Conservation (phyloP, 805 yeast genomes). For the Kregervanrija delftensis region DNA sequence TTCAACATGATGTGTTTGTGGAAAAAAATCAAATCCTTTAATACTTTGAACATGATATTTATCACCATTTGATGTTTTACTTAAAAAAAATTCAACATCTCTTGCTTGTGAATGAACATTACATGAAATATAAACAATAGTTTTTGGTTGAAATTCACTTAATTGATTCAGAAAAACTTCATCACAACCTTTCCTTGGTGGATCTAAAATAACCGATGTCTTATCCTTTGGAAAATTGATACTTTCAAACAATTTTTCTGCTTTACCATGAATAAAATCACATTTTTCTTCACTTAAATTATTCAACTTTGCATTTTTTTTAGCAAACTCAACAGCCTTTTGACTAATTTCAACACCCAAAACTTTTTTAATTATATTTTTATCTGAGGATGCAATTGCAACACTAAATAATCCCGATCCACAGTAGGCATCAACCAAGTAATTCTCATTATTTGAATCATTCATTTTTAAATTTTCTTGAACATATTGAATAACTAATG, state of each 20-base stretch:
- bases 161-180: conserved; percentile 79
- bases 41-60: conserved; percentile 71
- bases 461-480: conserved; percentile 52
- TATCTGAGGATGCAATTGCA: conserved; percentile 48
- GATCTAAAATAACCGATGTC: conserved; percentile 90
- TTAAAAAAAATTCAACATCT: conserved; percentile 78
- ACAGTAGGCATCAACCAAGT: conserved; percentile 90
- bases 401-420: conserved; percentile 93
- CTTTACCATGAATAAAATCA: conserved; percentile 82
- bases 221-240: conserved; percentile 67
- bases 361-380: conserved; percentile 66
- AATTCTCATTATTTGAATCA: conserved; percentile 33
- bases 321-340: conserved; percentile 85
- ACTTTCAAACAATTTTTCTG: conserved; percentile 78
- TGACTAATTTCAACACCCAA: conserved; percentile 93
- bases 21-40: conserved; percentile 92
- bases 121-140: conserved; percentile 91
- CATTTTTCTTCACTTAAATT: conserved; percentile 58
- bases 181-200: conserved; percentile 97
- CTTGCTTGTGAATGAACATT: conserved; percentile 97
- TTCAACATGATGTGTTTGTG: conserved; percentile 55
- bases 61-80: conserved; percentile 54
- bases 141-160: conserved; percentile 74
- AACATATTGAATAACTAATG: conserved; percentile 76
- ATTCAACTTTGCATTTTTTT: conserved; percentile 70